These are phyloP conservation scores for Logfia minima DNA, from an alignment of 129 eudicot genomes.

Conservation along the genomic window DNA sequence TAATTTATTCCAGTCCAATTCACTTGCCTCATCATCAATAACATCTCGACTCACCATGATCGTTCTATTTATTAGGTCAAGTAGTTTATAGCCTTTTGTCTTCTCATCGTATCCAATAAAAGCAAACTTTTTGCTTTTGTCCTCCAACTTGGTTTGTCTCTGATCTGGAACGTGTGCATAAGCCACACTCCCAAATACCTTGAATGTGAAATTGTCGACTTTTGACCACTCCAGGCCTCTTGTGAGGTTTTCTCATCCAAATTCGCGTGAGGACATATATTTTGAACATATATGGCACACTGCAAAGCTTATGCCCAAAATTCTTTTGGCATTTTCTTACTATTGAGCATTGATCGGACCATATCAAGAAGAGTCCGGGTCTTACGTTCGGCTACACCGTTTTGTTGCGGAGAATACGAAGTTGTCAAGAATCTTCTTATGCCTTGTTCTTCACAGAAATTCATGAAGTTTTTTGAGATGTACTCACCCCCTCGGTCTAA, in stretches of 20 bases:
- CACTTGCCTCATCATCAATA: not conserved
- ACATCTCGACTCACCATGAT: not conserved
- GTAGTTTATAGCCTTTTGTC: not conserved
- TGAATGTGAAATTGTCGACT: constrained; percentile 10
- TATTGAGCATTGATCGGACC: constrained; percentile 3
- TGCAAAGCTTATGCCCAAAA: not conserved
- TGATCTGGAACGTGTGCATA: constrained; percentile 16
- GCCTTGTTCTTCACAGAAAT: not conserved
- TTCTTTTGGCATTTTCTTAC: constrained; percentile 7
- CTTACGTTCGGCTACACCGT: not conserved
- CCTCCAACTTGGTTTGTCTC: not conserved
- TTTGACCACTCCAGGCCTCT: constrained; percentile 8
- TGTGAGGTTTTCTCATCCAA: not conserved
- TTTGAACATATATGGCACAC: not conserved
- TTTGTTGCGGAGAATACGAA: not conserved
- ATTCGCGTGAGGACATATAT: constrained; percentile 1
- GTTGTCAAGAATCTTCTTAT: not conserved
- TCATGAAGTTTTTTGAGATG: not conserved
- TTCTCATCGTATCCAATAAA: constrained; percentile 16
- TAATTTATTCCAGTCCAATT: not conserved
- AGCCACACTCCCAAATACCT: constrained; percentile 1
- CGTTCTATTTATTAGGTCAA: not conserved
- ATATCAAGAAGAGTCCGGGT: not conserved
- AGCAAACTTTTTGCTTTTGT: not conserved
- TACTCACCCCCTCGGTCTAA: not conserved